phyloP scores from a whole-genome alignment of 345 rosid genomes.

The Arabis hirsuta region DNA sequence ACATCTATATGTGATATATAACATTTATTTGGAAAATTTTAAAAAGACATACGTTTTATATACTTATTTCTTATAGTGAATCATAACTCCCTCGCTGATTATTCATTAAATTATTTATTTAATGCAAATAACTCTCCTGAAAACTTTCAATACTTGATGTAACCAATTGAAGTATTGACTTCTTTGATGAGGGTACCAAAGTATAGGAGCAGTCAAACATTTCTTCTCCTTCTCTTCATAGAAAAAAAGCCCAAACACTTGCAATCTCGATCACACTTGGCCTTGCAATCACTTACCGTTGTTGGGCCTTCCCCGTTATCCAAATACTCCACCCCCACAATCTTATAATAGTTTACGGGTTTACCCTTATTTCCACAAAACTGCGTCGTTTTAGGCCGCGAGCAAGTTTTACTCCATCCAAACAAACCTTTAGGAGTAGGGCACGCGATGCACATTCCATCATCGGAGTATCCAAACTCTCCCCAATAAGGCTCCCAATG shows the following conservation, averaged over 20 bases:
- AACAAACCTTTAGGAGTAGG: conserved; percentile 18
- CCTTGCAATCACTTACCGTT: conserved; percentile 42
- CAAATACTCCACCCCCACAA: conserved; percentile 50
- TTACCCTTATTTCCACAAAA: conserved; percentile 15
- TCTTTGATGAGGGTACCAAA: conserved; percentile 16
- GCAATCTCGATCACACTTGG: conserved; percentile 51
- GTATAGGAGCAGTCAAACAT: conserved; percentile 40
- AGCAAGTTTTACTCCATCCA: conserved; percentile 49
- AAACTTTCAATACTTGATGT: conserved; percentile 5
- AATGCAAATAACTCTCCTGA: background rate
- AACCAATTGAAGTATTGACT: conserved; percentile 21
- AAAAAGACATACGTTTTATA: too few relatives aligned
- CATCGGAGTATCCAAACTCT: conserved; percentile 13
- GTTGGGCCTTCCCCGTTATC: conserved; percentile 41
- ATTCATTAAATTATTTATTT: background rate
- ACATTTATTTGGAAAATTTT: too few relatives aligned
- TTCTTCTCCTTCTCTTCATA: conserved; percentile 41
- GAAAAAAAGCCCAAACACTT: conserved; percentile 55
- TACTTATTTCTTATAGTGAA: background rate
- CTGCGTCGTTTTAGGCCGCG: conserved; percentile 10
- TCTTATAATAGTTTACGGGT: conserved; percentile 34
- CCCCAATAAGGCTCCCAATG: background rate
- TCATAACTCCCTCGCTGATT: background rate
- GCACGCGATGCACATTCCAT: conserved; percentile 23
- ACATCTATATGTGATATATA: too few relatives aligned